A percentile compares a stretch with the other conserved stretches of the same genome.
These are phyloP conservation scores for Aspergillus quadricinctus DNA, from an alignment of 2,329 filamentous ascomycete genomes.

Conservation along the genomic window DNA sequence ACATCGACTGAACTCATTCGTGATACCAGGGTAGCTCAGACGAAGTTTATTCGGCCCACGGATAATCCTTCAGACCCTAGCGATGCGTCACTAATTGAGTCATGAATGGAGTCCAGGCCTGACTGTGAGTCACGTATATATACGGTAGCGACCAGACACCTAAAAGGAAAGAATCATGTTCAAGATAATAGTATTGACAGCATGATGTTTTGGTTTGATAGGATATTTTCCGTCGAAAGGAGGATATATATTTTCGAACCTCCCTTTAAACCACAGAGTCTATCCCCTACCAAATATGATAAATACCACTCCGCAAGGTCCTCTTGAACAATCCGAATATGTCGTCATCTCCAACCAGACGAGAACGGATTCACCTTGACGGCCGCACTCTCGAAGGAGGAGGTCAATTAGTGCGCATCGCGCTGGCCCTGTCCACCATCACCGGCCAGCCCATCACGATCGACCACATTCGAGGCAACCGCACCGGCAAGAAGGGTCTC, in stretches of 20 bases:
- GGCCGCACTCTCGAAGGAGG: conserved; percentile 59
- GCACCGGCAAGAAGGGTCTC: conserved; percentile 48
- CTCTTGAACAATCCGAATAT: conserved; percentile 1
- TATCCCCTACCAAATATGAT: no score
- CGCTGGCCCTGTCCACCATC: conserved; percentile 52
- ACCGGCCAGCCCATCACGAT: conserved; percentile 49
- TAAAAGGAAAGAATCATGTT: no score
- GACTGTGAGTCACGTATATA: background rate
- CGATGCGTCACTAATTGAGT: background rate
- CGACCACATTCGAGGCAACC: conserved; percentile 51
- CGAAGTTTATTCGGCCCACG: background rate
- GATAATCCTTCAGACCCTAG: background rate
- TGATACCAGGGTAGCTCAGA: background rate
- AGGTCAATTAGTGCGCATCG: conserved; percentile 57
- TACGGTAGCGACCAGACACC: no score
- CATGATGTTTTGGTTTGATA: no score
- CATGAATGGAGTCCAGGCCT: background rate
- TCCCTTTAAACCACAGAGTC: no score
- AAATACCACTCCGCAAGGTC: background rate
- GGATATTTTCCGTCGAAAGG: no score
- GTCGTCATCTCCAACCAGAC: background rate
- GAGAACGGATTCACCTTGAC: conserved; percentile 40
- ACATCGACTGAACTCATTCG: background rate
- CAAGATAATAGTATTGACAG: background rate
- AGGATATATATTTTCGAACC: background rate